Evolutionary conservation across 2,329 filamentous ascomycete genomes (phyloP).

Genomic region (Diaporthe vexans): DNA sequence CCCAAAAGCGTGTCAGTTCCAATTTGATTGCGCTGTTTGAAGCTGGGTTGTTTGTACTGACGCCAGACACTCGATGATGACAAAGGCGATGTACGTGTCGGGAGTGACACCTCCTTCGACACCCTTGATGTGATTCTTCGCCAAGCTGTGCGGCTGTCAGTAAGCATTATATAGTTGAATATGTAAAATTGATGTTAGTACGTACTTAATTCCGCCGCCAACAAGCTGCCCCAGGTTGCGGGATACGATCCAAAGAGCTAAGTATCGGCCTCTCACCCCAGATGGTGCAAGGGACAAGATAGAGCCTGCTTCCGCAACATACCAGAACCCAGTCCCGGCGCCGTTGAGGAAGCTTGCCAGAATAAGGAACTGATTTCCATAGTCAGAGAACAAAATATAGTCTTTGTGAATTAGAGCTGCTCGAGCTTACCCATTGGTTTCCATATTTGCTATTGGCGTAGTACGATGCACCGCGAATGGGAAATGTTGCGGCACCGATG

Average conservation of each 20-base stretch:
- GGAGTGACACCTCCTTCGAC: conserved; percentile 56
- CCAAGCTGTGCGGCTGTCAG: conserved; percentile 46
- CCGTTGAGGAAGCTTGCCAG: conserved; percentile 55
- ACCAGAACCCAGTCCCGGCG: conserved; percentile 61
- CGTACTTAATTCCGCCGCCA: conserved; percentile 60
- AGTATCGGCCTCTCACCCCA: conserved; percentile 60
- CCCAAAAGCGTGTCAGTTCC: not conserved
- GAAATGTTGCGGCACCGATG: conserved; percentile 58
- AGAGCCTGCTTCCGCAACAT: conserved; percentile 62
- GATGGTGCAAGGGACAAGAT: conserved; percentile 64
- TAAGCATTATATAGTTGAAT: not conserved
- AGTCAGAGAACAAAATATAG: not conserved
- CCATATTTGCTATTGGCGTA: conserved; percentile 64
- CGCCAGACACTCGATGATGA: conserved; percentile 62
- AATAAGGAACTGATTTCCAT: conserved; percentile 54
- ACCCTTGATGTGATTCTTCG: conserved; percentile 55
- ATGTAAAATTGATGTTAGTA: not conserved
- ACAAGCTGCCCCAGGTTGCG: conserved; percentile 62
- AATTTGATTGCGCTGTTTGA: no score
- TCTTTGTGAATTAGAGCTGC: not conserved
- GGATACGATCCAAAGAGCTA: conserved; percentile 63
- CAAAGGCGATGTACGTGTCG: conserved; percentile 61
- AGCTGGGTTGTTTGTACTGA: conserved; percentile 42
- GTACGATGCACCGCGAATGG: conserved; percentile 61
- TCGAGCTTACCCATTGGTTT: conserved; percentile 58